Percentiles rank a stretch among this genome's conserved stretches.
These are phyloP conservation scores for Hypoxylon lenormandii DNA, from an alignment of 495 filamentous ascomycete species.

Conservation along the genomic window DNA sequence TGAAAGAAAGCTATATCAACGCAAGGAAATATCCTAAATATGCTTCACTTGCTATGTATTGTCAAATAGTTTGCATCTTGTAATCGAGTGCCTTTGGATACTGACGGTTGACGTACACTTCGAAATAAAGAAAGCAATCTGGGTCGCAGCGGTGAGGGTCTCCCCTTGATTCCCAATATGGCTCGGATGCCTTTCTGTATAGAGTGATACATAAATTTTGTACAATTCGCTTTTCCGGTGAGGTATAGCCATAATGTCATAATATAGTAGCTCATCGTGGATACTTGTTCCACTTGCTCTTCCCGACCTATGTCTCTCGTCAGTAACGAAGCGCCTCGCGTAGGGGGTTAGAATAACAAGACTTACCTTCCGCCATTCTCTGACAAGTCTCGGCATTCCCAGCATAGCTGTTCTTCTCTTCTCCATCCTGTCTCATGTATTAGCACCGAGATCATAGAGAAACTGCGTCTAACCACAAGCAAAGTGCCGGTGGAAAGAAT, in stretches of 20 bases:
- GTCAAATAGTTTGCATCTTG: no score
- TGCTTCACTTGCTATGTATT: constrained; percentile 9
- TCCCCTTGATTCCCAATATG: constrained; percentile 22
- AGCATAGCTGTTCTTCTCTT: constrained; percentile 90
- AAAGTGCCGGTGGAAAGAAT: not conserved
- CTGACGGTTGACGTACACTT: not conserved
- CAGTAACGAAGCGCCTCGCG: constrained; percentile 14
- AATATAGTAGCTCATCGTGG: constrained; percentile 68
- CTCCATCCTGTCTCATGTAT: constrained; percentile 72
- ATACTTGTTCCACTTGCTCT: constrained; percentile 89
- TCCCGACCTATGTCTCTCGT: constrained; percentile 73
- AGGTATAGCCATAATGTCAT: constrained; percentile 33
- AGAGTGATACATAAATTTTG: constrained; percentile 44
- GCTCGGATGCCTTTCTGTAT: constrained; percentile 11
- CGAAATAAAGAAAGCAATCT: not conserved
- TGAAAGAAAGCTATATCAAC: no score
- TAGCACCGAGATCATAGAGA: constrained; percentile 27
- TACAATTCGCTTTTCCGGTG: constrained; percentile 45
- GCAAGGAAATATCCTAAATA: no score
- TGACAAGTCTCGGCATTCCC: constrained; percentile 89
- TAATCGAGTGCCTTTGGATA: not conserved
- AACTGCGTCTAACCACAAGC: not conserved
- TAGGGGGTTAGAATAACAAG: constrained; percentile 7
- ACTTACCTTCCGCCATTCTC: constrained; percentile 91
- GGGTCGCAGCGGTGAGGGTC: not conserved